Evolutionary conservation across 208 protist genomes (phyloP).

Genomic region (Trypanosoma cruzi): DNA sequence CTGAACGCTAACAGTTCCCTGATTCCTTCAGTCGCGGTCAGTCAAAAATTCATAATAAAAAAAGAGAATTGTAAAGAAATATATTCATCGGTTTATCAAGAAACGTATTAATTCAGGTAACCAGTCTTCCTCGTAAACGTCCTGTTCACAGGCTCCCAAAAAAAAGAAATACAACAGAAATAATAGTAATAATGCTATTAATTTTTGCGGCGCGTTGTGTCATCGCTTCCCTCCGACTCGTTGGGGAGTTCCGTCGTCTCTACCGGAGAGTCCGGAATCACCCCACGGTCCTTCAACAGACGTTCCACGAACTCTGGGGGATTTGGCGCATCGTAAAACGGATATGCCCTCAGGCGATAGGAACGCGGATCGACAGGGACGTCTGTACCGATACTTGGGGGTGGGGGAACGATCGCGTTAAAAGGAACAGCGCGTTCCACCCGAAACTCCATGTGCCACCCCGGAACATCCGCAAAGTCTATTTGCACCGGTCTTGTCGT

Average conservation of each 20-base stretch:
- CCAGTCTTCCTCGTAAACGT: too few relatives aligned
- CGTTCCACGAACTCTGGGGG: slow-evolving; percentile 86
- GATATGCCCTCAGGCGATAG: slow-evolving; percentile 84
- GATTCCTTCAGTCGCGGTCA: too few relatives aligned
- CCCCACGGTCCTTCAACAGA: slow-evolving; percentile 85
- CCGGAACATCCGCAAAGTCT: slow-evolving; percentile 69
- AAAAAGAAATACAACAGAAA: too few relatives aligned
- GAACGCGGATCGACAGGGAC: slow-evolving; percentile 67
- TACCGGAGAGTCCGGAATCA: slow-evolving; percentile 75
- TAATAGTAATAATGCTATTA: slow-evolving; percentile 66
- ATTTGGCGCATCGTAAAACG: slow-evolving; percentile 90
- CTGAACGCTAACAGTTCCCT: too few relatives aligned
- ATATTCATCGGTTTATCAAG: too few relatives aligned
- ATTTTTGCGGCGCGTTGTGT: too few relatives aligned
- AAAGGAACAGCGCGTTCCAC: slow-evolving; percentile 60
- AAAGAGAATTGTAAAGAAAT: too few relatives aligned
- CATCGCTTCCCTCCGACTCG: slow-evolving; percentile 30
- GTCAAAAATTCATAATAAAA: too few relatives aligned
- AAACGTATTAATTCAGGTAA: too few relatives aligned
- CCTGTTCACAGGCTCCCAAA: too few relatives aligned
- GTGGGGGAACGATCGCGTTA: slow-evolving; percentile 56
- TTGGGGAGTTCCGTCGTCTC: slow-evolving; percentile 34
- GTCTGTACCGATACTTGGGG: too few relatives aligned
- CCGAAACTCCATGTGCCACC: slow-evolving; percentile 76
- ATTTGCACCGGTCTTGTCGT: slow-evolving; percentile 80